Evolutionary conservation across 2,329 filamentous ascomycete species (phyloP).

Genomic region (Cercospora zeina): DNA sequence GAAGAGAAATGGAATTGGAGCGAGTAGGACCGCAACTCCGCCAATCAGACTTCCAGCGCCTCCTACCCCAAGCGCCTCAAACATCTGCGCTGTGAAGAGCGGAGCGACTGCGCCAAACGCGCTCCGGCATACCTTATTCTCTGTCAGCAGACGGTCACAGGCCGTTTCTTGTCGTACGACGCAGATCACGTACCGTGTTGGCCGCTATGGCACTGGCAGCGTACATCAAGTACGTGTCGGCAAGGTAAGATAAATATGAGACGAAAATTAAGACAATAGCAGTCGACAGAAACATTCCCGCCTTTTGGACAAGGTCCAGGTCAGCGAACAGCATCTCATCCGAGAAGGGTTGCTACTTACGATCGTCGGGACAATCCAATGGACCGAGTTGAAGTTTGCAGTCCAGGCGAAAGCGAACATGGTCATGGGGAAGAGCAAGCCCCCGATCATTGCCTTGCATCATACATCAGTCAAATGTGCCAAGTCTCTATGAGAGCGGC

Average conservation of each 20-base stretch:
- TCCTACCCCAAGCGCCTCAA: conserved; percentile 37
- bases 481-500: neutral
- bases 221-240: conserved; percentile 52
- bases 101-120: conserved; percentile 37
- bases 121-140: conserved; percentile 31
- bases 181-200: conserved; percentile 21
- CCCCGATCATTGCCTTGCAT: conserved; percentile 38
- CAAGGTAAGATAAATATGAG: conserved; percentile 55
- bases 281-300: conserved; percentile 46
- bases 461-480: neutral
- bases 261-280: conserved; percentile 53
- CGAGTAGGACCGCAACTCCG: conserved; percentile 44
- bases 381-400: conserved; percentile 44
- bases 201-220: conserved; percentile 37
- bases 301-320: conserved; percentile 40
- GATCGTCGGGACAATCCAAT: conserved; percentile 51
- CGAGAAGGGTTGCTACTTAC: neutral
- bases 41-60: conserved; percentile 46
- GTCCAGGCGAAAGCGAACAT: conserved; percentile 42
- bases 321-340: conserved; percentile 31
- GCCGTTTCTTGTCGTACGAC: neutral
- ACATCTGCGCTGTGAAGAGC: conserved; percentile 39
- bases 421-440: conserved; percentile 36
- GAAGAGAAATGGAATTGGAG: conserved; percentile 37
- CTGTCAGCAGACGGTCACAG: conserved; percentile 14